Evolutionary conservation across 1,284 basidiomycete genomes (phyloP).

Genomic region (Irpex lacteus): DNA sequence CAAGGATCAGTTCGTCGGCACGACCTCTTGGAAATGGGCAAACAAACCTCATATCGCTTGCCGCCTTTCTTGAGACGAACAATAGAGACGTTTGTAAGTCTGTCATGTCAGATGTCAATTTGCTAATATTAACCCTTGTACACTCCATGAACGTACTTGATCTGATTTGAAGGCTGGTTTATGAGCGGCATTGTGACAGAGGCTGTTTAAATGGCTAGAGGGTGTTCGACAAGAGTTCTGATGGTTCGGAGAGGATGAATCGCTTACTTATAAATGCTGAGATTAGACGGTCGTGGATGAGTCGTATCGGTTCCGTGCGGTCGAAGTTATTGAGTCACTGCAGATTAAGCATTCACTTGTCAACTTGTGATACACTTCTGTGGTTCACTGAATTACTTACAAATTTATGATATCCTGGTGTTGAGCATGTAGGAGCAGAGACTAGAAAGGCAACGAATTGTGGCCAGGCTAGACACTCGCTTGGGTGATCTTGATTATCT

Average conservation of each 20-base stretch:
- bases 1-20: neutral
- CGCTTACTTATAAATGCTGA: neutral
- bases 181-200: conserved; percentile 44
- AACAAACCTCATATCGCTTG: conserved; percentile 89
- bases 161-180: conserved; percentile 84
- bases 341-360: neutral
- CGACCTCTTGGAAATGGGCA: conserved; percentile 4
- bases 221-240: neutral
- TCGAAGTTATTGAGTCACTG: neutral
- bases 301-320: neutral
- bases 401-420: neutral
- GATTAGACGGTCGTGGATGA: neutral
- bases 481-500: neutral
- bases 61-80: conserved; percentile 96
- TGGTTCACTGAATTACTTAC: neutral
- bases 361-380: too few species aligned
- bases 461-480: neutral
- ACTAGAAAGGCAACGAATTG: neutral
- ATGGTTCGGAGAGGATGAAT: neutral
- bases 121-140: too few species aligned
- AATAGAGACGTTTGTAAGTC: conserved; percentile 94
- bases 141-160: conserved; percentile 54
- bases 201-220: conserved; percentile 2
- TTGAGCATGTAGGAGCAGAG: neutral
- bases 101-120: conserved; percentile 29